These are phyloP conservation scores for Streptanthus diversifolius DNA, from an alignment of 345 rosid species.

Conservation along the genomic window DNA sequence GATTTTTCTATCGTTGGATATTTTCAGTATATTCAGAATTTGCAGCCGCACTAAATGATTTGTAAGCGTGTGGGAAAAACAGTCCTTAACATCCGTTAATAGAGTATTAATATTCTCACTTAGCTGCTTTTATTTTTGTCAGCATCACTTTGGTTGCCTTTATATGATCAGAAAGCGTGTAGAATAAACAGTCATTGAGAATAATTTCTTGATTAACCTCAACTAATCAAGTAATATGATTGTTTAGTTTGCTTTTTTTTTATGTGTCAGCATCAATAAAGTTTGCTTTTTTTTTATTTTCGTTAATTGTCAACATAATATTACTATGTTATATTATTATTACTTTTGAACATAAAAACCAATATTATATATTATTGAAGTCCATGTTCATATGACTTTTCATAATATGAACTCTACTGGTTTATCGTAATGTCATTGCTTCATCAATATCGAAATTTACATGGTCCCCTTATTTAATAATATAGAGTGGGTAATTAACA, in stretches of 20 bases:
- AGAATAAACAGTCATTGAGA: background rate
- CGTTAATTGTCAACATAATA: background rate
- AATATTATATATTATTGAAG: no score
- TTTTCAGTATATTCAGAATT: background rate
- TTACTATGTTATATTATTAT: no score
- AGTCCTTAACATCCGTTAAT: background rate
- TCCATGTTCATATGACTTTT: background rate
- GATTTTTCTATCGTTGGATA: constrained; percentile 5
- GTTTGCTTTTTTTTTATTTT: background rate
- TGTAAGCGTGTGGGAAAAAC: constrained; percentile 5
- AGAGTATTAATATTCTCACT: background rate
- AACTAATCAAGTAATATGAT: background rate
- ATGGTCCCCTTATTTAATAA: background rate
- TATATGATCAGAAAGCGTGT: background rate
- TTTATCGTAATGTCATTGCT: background rate
- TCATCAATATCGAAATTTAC: background rate
- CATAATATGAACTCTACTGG: background rate
- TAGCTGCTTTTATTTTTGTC: background rate
- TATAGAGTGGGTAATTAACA: background rate
- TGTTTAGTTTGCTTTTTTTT: background rate
- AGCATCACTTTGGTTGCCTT: background rate
- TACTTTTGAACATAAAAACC: no score
- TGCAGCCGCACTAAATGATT: background rate
- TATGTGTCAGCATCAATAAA: background rate
- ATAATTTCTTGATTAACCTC: background rate